Conservation (phyloP, 108 stramenopile species). For the Pseudonitzschia pungens region DNA sequence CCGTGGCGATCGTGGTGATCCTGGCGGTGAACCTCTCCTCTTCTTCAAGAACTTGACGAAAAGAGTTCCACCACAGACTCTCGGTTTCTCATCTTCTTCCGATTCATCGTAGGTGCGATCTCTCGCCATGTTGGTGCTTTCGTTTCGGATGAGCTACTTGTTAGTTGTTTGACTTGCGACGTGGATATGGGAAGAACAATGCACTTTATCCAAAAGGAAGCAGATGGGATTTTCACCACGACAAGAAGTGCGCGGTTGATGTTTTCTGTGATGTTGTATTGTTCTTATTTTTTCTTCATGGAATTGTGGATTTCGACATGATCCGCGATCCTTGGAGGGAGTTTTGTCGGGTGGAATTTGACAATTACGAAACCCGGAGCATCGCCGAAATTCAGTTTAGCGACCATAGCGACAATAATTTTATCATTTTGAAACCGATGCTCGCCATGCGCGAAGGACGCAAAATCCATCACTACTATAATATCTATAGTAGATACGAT, state of each 20-base stretch:
- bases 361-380: neutral
- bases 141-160: neutral
- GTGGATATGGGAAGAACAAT: no score
- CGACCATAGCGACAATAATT: no score
- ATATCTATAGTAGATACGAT: neutral
- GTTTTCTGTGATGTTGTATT: no score
- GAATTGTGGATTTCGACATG: no score
- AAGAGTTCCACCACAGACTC: constrained; percentile 9
- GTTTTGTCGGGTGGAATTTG: neutral
- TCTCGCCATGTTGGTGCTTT: neutral
- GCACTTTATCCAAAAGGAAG: no score
- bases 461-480: neutral
- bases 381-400: neutral
- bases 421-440: neutral
- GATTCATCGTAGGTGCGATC: constrained; percentile 7
- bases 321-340: neutral
- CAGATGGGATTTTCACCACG: no score
- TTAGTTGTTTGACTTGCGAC: no score
- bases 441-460: neutral
- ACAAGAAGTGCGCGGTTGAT: no score
- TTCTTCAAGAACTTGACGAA: constrained; percentile 6
- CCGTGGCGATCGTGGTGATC: neutral
- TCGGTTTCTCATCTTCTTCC: neutral
- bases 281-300: no score
- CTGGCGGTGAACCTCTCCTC: neutral